Evolutionary conservation across 768 basidiomycete species (phyloP).

Genomic region (Hortiboletus flavorubellus): DNA sequence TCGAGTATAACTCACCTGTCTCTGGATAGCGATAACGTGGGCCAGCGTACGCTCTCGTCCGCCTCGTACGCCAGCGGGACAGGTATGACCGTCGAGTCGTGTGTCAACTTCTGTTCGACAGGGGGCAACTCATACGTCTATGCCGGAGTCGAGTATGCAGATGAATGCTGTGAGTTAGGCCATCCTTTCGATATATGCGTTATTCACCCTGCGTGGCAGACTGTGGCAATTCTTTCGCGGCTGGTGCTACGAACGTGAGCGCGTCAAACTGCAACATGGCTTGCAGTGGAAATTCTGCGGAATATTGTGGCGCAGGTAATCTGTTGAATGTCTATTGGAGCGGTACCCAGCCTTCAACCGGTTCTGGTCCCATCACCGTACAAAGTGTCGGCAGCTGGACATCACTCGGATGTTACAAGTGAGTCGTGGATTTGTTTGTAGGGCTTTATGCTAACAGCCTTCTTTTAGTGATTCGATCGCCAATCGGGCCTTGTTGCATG

Average conservation of each 20-base stretch:
- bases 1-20: conserved; percentile 12
- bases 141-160: conserved; percentile 67
- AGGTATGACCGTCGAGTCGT: conserved; percentile 60
- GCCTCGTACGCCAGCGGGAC: conserved; percentile 42
- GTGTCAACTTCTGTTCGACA: conserved; percentile 42
- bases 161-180: conserved; percentile 54
- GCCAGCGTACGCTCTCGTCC: conserved; percentile 55
- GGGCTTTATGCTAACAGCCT: background rate
- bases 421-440: conserved; percentile 9
- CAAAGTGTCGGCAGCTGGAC: conserved; percentile 60
- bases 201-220: conserved; percentile 35
- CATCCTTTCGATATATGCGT: background rate
- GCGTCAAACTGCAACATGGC: conserved; percentile 55
- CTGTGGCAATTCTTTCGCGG: conserved; percentile 55
- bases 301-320: conserved; percentile 59
- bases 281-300: conserved; percentile 55
- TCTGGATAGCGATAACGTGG: conserved; percentile 48
- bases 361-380: conserved; percentile 47
- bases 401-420: conserved; percentile 77
- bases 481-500: conserved; percentile 33
- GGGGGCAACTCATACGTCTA: conserved; percentile 45
- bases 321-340: conserved; percentile 65
- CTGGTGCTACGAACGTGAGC: conserved; percentile 44
- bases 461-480: conserved; percentile 32
- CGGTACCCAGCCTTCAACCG: conserved; percentile 48